A percentile compares a stretch with the other conserved stretches of the same genome.
These are phyloP conservation scores for Lachnellula arida DNA, from an alignment of 2,329 filamentous ascomycete genomes.

Conservation along the genomic window DNA sequence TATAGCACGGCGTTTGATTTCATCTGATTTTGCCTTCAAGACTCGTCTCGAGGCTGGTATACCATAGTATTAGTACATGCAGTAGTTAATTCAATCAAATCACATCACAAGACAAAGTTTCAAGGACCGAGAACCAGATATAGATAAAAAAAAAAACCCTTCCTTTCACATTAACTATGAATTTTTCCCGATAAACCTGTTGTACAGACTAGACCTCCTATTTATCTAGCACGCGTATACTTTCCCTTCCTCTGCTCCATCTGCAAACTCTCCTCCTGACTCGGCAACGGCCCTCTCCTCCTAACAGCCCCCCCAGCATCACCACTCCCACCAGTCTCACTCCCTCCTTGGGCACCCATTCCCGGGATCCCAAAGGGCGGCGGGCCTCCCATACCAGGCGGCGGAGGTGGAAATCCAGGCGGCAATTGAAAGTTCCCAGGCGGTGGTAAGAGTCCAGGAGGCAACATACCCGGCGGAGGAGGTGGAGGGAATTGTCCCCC, in stretches of 20 bases:
- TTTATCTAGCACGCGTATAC: slow-evolving; percentile 46
- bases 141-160: not conserved
- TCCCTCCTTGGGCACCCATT: not conserved
- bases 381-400: slow-evolving; percentile 29
- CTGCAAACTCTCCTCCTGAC: slow-evolving; percentile 76
- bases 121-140: too few relatives aligned
- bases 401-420: slow-evolving; percentile 31
- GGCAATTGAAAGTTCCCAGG: slow-evolving; percentile 22
- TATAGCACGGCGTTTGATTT: slow-evolving; percentile 13
- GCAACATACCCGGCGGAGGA: slow-evolving; percentile 42
- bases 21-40: not conserved
- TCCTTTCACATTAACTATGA: not conserved
- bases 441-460: slow-evolving; percentile 45
- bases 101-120: too few relatives aligned
- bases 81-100: too few relatives aligned
- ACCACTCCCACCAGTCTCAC: slow-evolving; percentile 31
- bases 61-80: not conserved
- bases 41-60: not conserved
- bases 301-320: slow-evolving; percentile 42
- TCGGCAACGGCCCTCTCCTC: slow-evolving; percentile 67
- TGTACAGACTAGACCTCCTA: not conserved
- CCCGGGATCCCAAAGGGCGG: not conserved
- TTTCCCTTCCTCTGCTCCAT: slow-evolving; percentile 67
- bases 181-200: not conserved
- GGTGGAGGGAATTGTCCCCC: slow-evolving; percentile 25